Evolutionary conservation across 2,329 filamentous ascomycete species (phyloP).

Genomic region (Dryadomyces quercus-mongolicae): DNA sequence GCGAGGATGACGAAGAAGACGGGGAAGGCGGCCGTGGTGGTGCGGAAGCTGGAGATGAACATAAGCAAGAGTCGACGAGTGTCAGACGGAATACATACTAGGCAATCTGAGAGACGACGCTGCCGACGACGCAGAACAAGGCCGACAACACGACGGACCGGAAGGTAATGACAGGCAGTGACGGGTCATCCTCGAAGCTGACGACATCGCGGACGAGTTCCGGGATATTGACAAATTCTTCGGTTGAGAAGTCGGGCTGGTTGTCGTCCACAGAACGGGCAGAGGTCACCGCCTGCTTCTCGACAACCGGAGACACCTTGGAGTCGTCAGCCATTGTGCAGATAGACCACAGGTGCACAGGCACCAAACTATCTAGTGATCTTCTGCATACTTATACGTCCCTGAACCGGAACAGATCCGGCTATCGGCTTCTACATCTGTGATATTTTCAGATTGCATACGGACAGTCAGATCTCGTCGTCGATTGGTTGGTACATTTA

Average conservation of each 20-base stretch:
- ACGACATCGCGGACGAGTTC: conserved; percentile 13
- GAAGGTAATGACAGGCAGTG: conserved; percentile 10
- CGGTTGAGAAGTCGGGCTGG: neutral
- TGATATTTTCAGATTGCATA: too few species aligned
- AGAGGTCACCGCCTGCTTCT: neutral
- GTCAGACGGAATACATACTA: conserved; percentile 2
- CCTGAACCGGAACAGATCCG: too few species aligned
- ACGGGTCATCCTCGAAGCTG: conserved; percentile 13
- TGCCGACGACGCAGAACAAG: conserved; percentile 11
- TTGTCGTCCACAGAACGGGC: neutral
- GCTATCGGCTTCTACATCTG: too few species aligned
- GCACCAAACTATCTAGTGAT: too few species aligned
- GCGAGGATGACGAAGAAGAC: conserved; percentile 14
- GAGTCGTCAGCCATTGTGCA: neutral
- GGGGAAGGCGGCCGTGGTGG: conserved; percentile 10
- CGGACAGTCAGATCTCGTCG: too few species aligned
- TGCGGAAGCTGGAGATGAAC: conserved; percentile 6
- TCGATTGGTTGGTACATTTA: too few species aligned
- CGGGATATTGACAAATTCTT: conserved; percentile 5
- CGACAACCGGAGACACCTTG: neutral
- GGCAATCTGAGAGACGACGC: conserved; percentile 10
- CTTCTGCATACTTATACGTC: too few species aligned
- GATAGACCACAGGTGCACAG: too few species aligned
- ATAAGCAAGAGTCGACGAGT: neutral
- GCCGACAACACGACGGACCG: conserved; percentile 10